phyloP scores from a whole-genome alignment of 2,329 filamentous ascomycete genomes.

The Didymella lethalis region DNA sequence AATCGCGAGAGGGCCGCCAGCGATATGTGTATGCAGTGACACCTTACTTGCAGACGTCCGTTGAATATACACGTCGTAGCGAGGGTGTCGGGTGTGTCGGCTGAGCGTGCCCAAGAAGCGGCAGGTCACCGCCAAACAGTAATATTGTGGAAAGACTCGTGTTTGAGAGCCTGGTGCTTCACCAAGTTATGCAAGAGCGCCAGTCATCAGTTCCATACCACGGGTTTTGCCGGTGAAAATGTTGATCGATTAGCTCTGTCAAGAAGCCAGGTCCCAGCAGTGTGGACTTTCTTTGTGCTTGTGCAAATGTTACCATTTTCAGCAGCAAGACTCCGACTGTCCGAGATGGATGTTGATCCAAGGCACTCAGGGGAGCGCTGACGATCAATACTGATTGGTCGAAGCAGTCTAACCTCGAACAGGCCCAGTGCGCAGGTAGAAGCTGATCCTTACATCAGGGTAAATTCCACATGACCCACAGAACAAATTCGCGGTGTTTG shows the following conservation, averaged over 20 bases:
- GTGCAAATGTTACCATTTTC: not conserved
- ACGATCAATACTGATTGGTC: slow-evolving; percentile 30
- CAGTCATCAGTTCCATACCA: slow-evolving; percentile 1
- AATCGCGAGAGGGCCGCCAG: slow-evolving; percentile 1
- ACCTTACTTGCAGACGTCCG: slow-evolving; percentile 19
- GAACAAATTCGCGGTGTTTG: slow-evolving; percentile 39
- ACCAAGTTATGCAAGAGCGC: slow-evolving; percentile 9
- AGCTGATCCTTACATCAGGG: slow-evolving; percentile 34
- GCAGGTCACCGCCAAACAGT: slow-evolving; percentile 13
- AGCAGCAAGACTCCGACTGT: slow-evolving; percentile 12
- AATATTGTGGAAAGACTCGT: slow-evolving; percentile 9
- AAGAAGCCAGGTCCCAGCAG: not conserved
- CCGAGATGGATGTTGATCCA: slow-evolving; percentile 26
- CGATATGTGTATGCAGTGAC: slow-evolving; percentile 16
- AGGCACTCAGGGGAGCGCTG: slow-evolving; percentile 16
- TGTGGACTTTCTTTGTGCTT: not conserved
- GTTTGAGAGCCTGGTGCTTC: slow-evolving; percentile 1
- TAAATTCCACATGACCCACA: slow-evolving; percentile 35
- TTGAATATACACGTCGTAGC: slow-evolving; percentile 19
- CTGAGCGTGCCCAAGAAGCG: slow-evolving; percentile 6
- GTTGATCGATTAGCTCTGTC: not conserved
- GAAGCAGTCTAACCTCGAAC: slow-evolving; percentile 23
- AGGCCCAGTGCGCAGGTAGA: slow-evolving; percentile 23
- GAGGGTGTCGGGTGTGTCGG: slow-evolving; percentile 14
- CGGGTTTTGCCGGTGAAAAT: slow-evolving; percentile 1